A percentile compares a stretch with the other conserved stretches of the same genome.
Evolutionary conservation across 495 filamentous ascomycete species (phyloP).

Genomic region (Tuber calosporum): DNA sequence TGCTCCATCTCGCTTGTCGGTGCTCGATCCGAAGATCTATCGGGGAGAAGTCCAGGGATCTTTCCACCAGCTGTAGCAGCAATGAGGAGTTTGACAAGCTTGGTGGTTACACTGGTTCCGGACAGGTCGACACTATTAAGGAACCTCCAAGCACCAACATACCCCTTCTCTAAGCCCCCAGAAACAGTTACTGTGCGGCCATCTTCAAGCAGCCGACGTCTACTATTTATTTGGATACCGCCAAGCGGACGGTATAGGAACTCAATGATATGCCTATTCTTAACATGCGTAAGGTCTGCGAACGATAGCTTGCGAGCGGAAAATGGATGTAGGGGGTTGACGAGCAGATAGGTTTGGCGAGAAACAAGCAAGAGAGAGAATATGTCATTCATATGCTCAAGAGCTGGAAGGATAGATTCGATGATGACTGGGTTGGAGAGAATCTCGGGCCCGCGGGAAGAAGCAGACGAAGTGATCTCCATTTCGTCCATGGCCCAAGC

Average conservation of each 20-base stretch:
- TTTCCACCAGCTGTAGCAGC: constrained; percentile 37
- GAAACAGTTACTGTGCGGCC: constrained; percentile 35
- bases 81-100: constrained; percentile 34
- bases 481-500: not conserved
- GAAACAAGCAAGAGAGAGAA: constrained; percentile 36
- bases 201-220: constrained; percentile 31
- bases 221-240: constrained; percentile 15
- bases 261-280: constrained; percentile 31
- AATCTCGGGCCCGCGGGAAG: constrained; percentile 34
- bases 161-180: constrained; percentile 35
- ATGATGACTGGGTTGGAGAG: constrained; percentile 38
- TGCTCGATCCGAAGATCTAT: constrained; percentile 25
- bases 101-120: constrained; percentile 34
- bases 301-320: constrained; percentile 36
- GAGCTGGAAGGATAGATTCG: constrained; percentile 35
- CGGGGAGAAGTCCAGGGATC: constrained; percentile 28
- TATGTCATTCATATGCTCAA: constrained; percentile 36
- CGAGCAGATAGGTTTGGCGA: constrained; percentile 30
- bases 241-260: constrained; percentile 31
- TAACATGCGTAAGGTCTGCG: constrained; percentile 21
- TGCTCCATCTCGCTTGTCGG: constrained; percentile 11
- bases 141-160: constrained; percentile 36
- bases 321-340: constrained; percentile 35
- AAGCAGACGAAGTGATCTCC: constrained; percentile 17
- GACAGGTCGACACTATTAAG: constrained; percentile 33